A percentile compares a stretch with the other conserved stretches of the same genome.
These are phyloP conservation scores for Lactifluus piperatus DNA, from an alignment of 768 basidiomycete genomes.

Conservation along the genomic window DNA sequence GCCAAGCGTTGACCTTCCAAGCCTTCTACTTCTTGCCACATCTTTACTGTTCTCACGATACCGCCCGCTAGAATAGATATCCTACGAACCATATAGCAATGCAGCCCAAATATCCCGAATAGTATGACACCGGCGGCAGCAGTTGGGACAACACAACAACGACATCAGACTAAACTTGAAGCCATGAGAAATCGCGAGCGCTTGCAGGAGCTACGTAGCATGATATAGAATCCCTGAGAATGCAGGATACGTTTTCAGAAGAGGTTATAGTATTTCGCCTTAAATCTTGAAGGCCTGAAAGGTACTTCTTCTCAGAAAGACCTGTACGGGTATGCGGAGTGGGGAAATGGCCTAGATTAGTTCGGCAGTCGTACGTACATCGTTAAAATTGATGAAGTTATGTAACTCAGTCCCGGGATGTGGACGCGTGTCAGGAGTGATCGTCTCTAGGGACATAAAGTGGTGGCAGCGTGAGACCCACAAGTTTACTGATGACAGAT, in stretches of 20 bases:
- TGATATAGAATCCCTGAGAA: not conserved
- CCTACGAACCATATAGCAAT: not conserved
- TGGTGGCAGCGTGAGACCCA: not conserved
- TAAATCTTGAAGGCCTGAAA: not conserved
- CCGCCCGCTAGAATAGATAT: not conserved
- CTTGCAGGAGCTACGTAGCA: not conserved
- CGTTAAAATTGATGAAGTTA: not conserved
- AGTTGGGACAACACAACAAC: not conserved
- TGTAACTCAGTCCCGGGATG: not conserved
- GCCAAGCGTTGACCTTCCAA: not conserved
- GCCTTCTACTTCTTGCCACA: not conserved
- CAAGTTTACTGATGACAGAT: not conserved
- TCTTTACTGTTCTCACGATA: not conserved
- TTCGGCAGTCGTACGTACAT: not conserved
- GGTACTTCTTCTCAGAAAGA: not conserved
- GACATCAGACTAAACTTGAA: not conserved
- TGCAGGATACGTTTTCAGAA: not conserved
- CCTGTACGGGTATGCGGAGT: not conserved
- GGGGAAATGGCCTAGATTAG: not conserved
- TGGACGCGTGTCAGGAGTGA: not conserved
- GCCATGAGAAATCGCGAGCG: not conserved
- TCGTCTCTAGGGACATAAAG: not conserved
- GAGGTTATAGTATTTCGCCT: not conserved
- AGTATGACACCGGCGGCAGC: not conserved
- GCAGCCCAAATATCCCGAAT: not conserved